These are phyloP conservation scores for Ambispora gerdemannii DNA, from an alignment of 192 early-diverging fungal genomes.

Conservation along the genomic window DNA sequence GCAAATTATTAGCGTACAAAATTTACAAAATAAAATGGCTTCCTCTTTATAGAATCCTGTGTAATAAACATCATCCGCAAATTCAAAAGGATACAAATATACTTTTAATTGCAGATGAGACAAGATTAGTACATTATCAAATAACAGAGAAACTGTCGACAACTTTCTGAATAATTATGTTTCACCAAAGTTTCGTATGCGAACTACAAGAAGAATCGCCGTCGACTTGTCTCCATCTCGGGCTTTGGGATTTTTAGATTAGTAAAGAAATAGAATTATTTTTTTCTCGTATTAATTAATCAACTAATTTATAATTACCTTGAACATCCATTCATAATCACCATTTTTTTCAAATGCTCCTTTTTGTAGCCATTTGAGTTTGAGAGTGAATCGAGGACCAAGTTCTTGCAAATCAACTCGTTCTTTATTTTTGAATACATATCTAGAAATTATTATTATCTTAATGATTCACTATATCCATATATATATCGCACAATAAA, in stretches of 20 bases:
- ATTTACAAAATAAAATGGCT: no score
- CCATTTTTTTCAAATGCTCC: constrained; percentile 92
- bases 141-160: no score
- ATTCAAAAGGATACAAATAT: no score
- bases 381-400: constrained; percentile 93
- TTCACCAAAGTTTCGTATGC: no score
- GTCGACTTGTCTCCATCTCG: constrained; percentile 86
- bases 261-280: constrained; percentile 22
- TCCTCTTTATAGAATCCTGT: no score
- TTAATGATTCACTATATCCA: neutral
- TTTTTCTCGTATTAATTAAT: constrained; percentile 5
- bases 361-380: constrained; percentile 91
- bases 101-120: no score
- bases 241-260: constrained; percentile 38
- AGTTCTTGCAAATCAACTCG: constrained; percentile 90
- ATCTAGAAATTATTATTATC: constrained; percentile 45
- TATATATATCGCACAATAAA: neutral
- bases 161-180: no score
- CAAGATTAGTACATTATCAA: no score
- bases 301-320: constrained; percentile 49
- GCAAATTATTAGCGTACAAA: no score
- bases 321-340: constrained; percentile 97
- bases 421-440: constrained; percentile 81
- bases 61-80: no score
- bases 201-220: constrained; percentile 76